A percentile compares a stretch with the other conserved stretches of the same genome.
phyloP scores from a whole-genome alignment of 1,284 basidiomycete species.

The Polyporus tsugae region DNA sequence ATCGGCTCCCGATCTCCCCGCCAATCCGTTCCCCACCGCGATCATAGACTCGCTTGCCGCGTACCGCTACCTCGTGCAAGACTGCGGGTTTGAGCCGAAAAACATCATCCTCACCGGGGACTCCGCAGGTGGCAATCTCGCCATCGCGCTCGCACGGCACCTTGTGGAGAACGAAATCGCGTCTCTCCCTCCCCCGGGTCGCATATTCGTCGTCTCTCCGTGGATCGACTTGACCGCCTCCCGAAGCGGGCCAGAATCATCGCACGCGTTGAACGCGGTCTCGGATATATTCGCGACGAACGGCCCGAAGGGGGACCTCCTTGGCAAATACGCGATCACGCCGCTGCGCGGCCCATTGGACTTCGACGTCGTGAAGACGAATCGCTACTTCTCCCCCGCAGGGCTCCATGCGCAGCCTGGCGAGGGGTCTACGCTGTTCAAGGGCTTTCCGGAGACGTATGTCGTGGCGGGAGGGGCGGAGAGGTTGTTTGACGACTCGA shows the following conservation, averaged over 20 bases:
- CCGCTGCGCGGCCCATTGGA: conserved; percentile 28
- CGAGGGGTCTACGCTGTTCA: conserved; percentile 29
- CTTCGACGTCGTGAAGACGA: conserved; percentile 21
- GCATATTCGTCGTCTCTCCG: conserved; percentile 59
- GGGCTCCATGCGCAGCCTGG: conserved; percentile 21
- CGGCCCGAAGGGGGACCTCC: conserved; percentile 9
- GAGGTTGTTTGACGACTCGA: conserved; percentile 36
- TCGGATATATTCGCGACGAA: conserved; percentile 29
- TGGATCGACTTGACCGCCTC: conserved; percentile 60
- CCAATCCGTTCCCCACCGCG: conserved; percentile 66
- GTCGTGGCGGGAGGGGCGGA: conserved; percentile 38
- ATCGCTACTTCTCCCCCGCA: conserved; percentile 33
- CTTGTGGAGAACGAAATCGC: conserved; percentile 46
- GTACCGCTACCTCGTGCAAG: conserved; percentile 63
- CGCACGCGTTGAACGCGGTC: conserved; percentile 12
- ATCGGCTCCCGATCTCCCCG: conserved; percentile 30
- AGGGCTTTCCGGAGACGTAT: conserved; percentile 36
- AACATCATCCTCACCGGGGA: conserved; percentile 75
- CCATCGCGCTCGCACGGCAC: conserved; percentile 62
- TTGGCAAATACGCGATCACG: conserved; percentile 20
- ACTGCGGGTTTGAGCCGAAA: conserved; percentile 46
- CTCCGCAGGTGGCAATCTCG: conserved; percentile 76
- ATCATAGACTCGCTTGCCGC: conserved; percentile 69
- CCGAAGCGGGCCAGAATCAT: conserved; percentile 44
- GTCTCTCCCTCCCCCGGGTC: conserved; percentile 45